phyloP scores from a whole-genome alignment of 1,284 basidiomycete species.

The Sphagnurus paluster region DNA sequence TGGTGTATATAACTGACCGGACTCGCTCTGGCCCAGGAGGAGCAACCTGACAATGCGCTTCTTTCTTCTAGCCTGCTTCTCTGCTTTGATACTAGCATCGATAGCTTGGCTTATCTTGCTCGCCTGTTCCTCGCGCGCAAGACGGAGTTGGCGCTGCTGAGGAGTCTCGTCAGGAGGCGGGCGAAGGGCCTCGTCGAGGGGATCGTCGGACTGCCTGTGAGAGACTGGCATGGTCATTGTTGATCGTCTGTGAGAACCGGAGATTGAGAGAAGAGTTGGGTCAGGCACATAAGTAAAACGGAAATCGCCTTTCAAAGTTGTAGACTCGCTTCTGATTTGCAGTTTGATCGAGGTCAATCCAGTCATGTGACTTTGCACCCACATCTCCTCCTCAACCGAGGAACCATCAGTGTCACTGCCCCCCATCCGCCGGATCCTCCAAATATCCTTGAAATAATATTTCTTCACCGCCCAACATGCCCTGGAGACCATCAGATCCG shows the following conservation, averaged over 20 bases:
- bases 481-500: slow-evolving; percentile 17
- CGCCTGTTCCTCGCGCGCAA: slow-evolving; percentile 62
- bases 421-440: slow-evolving; percentile 4
- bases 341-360: slow-evolving; percentile 3
- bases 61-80: slow-evolving; percentile 59
- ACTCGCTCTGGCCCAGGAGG: slow-evolving; percentile 74
- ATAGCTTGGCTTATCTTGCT: slow-evolving; percentile 60
- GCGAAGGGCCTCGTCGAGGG: slow-evolving; percentile 60
- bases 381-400: slow-evolving; percentile 21
- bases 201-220: slow-evolving; percentile 45
- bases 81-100: slow-evolving; percentile 66
- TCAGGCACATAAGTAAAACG: slow-evolving; percentile 21
- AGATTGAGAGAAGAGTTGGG: slow-evolving; percentile 16
- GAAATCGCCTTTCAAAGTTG: slow-evolving; percentile 8
- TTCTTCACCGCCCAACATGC: neutral
- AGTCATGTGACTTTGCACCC: slow-evolving; percentile 8
- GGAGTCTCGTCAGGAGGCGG: slow-evolving; percentile 64
- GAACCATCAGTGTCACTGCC: slow-evolving; percentile 28
- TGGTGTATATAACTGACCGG: slow-evolving; percentile 44
- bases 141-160: slow-evolving; percentile 49
- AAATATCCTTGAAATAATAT: neutral
- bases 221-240: slow-evolving; percentile 32
- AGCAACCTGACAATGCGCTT: slow-evolving; percentile 64
- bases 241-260: slow-evolving; percentile 19
- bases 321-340: slow-evolving; percentile 15